Conservation (phyloP, 1,284 basidiomycete species). For the Entoloma clypeatum region DNA sequence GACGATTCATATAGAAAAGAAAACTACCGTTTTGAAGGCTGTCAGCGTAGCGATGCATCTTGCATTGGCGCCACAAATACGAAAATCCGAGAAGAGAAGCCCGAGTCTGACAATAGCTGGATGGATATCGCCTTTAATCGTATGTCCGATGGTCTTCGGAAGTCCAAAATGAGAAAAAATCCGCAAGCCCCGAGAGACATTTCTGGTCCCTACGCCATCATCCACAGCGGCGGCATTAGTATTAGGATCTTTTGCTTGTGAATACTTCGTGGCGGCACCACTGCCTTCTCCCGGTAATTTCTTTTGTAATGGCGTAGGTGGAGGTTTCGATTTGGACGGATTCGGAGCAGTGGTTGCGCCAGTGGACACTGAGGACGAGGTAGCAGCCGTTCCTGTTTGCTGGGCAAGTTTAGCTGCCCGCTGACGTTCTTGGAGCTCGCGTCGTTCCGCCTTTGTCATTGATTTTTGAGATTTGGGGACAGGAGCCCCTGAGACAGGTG, state of each 20-base stretch:
- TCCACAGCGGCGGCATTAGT: constrained; percentile 9
- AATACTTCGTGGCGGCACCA: constrained; percentile 5
- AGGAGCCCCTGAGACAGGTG: constrained; percentile 18
- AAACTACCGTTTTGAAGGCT: constrained; percentile 76
- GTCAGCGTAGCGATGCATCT: constrained; percentile 84
- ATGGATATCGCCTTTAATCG: constrained; percentile 78
- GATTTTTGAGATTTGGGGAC: constrained; percentile 52
- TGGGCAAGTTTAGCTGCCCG: constrained; percentile 64
- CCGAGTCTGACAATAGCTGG: constrained; percentile 76
- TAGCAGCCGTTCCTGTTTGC: constrained; percentile 24
- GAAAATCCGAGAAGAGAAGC: constrained; percentile 81
- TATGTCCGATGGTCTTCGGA: constrained; percentile 55
- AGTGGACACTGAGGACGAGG: constrained; percentile 5
- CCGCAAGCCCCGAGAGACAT: constrained; percentile 53
- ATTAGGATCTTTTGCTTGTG: constrained; percentile 20
- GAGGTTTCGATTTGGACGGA: constrained; percentile 27
- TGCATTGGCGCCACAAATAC: constrained; percentile 84
- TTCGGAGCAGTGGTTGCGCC: constrained; percentile 5
- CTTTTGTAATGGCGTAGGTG: constrained; percentile 28
- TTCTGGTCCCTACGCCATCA: constrained; percentile 20
- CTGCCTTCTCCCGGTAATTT: constrained; percentile 26
- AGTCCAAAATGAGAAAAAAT: constrained; percentile 83
- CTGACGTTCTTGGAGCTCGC: constrained; percentile 76
- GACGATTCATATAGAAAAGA: constrained; percentile 7
- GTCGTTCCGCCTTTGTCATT: constrained; percentile 76